Conservation (phyloP, 2,329 filamentous ascomycete genomes). For the Calonectria leucothoes region DNA sequence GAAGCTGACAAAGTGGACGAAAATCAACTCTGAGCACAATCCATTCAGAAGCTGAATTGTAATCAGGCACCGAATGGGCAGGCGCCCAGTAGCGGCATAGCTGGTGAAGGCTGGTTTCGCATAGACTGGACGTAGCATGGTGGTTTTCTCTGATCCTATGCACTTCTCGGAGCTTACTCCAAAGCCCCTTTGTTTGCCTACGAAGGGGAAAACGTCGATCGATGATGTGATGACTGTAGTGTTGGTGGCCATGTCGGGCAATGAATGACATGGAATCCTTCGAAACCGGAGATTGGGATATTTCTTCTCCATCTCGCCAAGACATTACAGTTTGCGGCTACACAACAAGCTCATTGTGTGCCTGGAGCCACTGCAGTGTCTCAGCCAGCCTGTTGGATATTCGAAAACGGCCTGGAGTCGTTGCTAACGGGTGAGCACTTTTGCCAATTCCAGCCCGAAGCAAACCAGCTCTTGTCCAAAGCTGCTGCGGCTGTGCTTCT, state of each 20-base stretch:
- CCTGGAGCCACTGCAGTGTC: not conserved
- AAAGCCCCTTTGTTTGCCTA: not conserved
- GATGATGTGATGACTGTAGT: not conserved
- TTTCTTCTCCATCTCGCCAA: not conserved
- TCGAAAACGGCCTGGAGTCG: not conserved
- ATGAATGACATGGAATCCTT: not conserved
- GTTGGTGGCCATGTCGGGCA: not conserved
- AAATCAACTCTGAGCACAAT: not conserved
- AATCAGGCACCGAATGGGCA: not conserved
- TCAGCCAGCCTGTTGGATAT: not conserved
- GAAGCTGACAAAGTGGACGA: not conserved
- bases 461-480: not conserved
- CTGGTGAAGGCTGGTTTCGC: not conserved
- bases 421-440: not conserved
- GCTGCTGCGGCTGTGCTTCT: not conserved
- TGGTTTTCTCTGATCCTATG: not conserved
- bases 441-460: not conserved
- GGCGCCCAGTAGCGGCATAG: no score
- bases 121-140: not conserved
- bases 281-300: not conserved
- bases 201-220: not conserved
- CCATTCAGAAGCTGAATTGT: not conserved
- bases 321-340: not conserved
- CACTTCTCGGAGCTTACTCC: not conserved
- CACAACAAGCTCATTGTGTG: not conserved